A percentile compares a stretch with the other conserved stretches of the same genome.
Conservation (phyloP, 2,329 filamentous ascomycete species). For the Sporothrix sp. region DNA sequence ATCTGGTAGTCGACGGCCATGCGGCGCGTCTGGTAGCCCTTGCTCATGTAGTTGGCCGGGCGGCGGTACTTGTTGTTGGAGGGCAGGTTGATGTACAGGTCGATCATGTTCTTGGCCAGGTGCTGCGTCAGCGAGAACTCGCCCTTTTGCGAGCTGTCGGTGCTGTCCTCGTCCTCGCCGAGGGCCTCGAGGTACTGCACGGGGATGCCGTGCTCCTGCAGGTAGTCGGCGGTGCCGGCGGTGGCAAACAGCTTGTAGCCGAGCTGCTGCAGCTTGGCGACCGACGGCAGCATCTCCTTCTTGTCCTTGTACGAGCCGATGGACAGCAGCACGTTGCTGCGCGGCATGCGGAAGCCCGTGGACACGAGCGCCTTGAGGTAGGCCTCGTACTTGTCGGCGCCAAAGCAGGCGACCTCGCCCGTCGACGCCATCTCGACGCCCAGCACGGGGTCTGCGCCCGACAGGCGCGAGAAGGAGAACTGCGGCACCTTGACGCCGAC, state of each 20-base stretch:
- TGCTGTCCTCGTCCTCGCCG: conserved; percentile 55
- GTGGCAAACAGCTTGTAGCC: conserved; percentile 96
- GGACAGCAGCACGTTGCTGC: conserved; percentile 88
- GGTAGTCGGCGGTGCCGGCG: conserved; percentile 90
- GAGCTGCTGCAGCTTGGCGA: conserved; percentile 78
- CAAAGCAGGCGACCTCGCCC: conserved; percentile 95
- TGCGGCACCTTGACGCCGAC: conserved; percentile 97
- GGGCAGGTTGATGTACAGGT: conserved; percentile 98
- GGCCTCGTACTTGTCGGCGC: conserved; percentile 90
- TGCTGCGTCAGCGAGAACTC: conserved; percentile 97
- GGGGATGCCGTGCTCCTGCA: conserved; percentile 82
- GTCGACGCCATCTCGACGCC: conserved; percentile 99
- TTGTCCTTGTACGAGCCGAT: conserved; percentile 98
- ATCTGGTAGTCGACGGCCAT: conserved; percentile 99
- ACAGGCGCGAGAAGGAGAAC: conserved; percentile 96
- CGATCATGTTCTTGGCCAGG: conserved; percentile 93
- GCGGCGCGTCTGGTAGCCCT: conserved; percentile 89
- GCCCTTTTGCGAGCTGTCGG: conserved; percentile 59
- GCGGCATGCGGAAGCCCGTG: conserved; percentile 91
- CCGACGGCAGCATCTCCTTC: conserved; percentile 88
- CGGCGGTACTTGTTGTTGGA: conserved; percentile 95
- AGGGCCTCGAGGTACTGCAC: conserved; percentile 92
- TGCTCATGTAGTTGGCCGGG: conserved; percentile 96
- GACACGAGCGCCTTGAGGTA: conserved; percentile 94
- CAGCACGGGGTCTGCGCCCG: conserved; percentile 88